phyloP scores from a whole-genome alignment of 306 rosid species.

The Citrullus amarus region DNA sequence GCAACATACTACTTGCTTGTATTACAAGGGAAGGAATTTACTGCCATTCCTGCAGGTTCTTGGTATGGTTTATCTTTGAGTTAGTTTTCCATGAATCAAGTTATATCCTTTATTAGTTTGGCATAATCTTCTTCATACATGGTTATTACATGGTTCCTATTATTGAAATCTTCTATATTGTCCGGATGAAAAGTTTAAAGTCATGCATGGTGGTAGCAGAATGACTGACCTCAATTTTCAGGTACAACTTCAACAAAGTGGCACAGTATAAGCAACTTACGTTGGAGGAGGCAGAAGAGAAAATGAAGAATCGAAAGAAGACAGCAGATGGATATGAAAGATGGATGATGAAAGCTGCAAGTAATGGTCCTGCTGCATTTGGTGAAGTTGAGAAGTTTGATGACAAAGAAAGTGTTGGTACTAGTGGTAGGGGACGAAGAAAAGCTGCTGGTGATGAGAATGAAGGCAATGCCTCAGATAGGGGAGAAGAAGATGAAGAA shows the following conservation, averaged over 20 bases:
- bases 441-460: constrained; percentile 44
- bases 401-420: constrained; percentile 51
- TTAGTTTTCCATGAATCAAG: background rate
- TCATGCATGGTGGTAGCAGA: background rate
- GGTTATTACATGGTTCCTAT: background rate
- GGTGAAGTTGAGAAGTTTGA: constrained; percentile 66
- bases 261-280: constrained; percentile 92
- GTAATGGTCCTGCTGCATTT: constrained; percentile 71
- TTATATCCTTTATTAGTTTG: background rate
- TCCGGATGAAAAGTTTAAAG: background rate
- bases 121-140: background rate
- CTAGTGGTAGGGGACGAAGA: constrained; percentile 52
- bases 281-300: constrained; percentile 97
- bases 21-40: constrained; percentile 78
- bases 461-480: constrained; percentile 79
- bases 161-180: background rate
- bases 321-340: constrained; percentile 98
- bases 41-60: constrained; percentile 96
- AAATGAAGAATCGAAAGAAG: constrained; percentile 85
- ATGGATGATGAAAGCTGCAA: constrained; percentile 99
- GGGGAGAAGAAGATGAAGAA: constrained; percentile 86
- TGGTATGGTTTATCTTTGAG: constrained; percentile 42
- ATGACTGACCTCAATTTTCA: constrained; percentile 18
- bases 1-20: constrained; percentile 80
- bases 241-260: constrained; percentile 95